Percentiles rank a stretch among this genome's conserved stretches.
Conservation (phyloP, 768 basidiomycete genomes). For the Lepiota venenata region DNA sequence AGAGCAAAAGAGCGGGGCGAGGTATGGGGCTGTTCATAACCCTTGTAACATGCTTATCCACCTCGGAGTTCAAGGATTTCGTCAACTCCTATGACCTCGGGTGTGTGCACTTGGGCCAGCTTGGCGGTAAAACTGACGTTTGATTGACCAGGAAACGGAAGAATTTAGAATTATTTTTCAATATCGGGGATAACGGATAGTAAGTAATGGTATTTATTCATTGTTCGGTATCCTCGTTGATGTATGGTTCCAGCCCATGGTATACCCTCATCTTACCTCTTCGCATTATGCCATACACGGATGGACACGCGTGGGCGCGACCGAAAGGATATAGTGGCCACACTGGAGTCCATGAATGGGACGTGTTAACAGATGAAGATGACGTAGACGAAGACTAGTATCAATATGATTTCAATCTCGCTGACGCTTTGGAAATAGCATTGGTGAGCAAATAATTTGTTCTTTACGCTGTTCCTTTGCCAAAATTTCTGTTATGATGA, state of each 20-base stretch:
- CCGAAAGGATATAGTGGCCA: conserved; percentile 61
- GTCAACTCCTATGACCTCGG: conserved; percentile 93
- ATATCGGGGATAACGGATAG: conserved; percentile 79
- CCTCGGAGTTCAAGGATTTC: conserved; percentile 50
- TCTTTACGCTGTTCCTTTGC: conserved; percentile 1
- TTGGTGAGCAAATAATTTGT: conserved; percentile 19
- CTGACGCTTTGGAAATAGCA: conserved; percentile 8
- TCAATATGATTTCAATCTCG: neutral
- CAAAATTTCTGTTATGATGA: conserved; percentile 43
- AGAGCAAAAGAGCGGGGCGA: conserved; percentile 68
- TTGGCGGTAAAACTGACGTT: neutral
- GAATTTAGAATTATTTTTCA: conserved; percentile 87
- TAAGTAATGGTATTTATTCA: conserved; percentile 37
- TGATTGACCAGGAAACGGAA: conserved; percentile 38
- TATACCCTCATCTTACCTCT: conserved; percentile 83
- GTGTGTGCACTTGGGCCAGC: conserved; percentile 29
- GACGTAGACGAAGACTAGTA: conserved; percentile 39
- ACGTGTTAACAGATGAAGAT: conserved; percentile 88
- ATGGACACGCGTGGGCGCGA: conserved; percentile 81
- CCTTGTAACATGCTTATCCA: neutral
- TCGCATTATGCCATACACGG: conserved; percentile 75
- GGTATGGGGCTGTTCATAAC: conserved; percentile 36
- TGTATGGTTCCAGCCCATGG: conserved; percentile 46
- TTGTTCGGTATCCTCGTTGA: neutral
- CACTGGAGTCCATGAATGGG: conserved; percentile 62